phyloP scores from a whole-genome alignment of 306 rosid genomes.

The Styphnolobium japonicum region DNA sequence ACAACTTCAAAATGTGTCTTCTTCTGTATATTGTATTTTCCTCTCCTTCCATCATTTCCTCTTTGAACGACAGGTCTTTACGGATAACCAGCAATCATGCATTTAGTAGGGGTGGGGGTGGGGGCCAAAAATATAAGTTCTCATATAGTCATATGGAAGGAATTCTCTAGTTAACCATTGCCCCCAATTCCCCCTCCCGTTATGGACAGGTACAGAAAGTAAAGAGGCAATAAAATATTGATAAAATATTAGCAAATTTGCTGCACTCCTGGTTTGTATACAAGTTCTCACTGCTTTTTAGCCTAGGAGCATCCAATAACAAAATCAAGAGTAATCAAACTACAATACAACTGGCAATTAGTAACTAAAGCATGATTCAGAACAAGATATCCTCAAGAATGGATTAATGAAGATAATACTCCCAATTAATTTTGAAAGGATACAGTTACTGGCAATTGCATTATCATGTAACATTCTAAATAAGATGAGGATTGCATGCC shows the following conservation, averaged over 20 bases:
- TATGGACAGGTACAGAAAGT: background rate
- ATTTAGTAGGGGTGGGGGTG: background rate
- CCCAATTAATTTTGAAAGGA: background rate
- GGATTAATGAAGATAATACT: background rate
- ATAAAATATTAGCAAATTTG: background rate
- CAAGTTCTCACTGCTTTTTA: background rate
- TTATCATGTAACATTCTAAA: background rate
- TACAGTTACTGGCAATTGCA: background rate
- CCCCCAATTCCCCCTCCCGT: background rate
- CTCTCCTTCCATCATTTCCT: background rate
- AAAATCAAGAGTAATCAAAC: background rate
- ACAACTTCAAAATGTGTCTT: background rate
- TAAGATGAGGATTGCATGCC: background rate
- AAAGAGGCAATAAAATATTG: background rate
- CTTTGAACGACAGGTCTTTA: background rate
- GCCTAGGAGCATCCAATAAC: background rate
- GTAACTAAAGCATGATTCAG: background rate
- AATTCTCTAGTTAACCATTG: background rate
- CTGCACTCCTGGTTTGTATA: background rate
- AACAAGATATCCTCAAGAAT: background rate
- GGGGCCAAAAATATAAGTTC: background rate
- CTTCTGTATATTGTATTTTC: background rate
- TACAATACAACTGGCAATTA: background rate
- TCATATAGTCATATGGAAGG: background rate
- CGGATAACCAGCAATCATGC: background rate